Evolutionary conservation across 2,329 filamentous ascomycete species (phyloP).

Genomic region (Dothiorella sarmentorum): DNA sequence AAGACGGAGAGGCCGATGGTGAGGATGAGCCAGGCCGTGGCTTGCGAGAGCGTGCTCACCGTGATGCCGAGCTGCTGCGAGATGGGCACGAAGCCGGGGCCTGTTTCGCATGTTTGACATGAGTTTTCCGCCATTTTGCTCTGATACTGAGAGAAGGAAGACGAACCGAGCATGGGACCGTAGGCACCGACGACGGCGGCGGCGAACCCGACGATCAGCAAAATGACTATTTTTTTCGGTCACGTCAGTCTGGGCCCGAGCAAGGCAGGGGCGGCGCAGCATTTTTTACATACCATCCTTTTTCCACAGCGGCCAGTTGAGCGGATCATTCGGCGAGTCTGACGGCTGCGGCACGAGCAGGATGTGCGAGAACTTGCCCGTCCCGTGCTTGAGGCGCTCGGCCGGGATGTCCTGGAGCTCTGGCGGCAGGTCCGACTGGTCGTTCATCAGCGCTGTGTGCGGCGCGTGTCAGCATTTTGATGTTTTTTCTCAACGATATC

Average conservation of each 20-base stretch:
- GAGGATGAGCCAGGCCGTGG: conserved; percentile 50
- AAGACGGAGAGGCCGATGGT: conserved; percentile 49
- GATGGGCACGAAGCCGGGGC: conserved; percentile 49
- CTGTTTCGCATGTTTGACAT: too few relatives aligned
- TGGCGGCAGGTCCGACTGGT: conserved; percentile 46
- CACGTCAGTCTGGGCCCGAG: too few relatives aligned
- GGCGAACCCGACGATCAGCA: conserved; percentile 51
- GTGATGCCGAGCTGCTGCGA: conserved; percentile 43
- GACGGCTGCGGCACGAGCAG: conserved; percentile 44
- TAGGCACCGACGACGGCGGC: conserved; percentile 51
- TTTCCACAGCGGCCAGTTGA: conserved; percentile 74
- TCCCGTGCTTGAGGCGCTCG: conserved; percentile 35
- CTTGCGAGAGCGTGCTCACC: conserved; percentile 43
- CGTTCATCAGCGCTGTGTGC: conserved; percentile 43
- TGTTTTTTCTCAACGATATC: too few relatives aligned
- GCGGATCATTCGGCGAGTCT: conserved; percentile 49
- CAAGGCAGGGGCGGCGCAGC: not conserved
- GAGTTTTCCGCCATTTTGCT: too few relatives aligned
- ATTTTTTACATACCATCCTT: conserved; percentile 62
- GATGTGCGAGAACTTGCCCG: conserved; percentile 28
- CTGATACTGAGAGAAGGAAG: too few relatives aligned
- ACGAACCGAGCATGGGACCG: conserved; percentile 45
- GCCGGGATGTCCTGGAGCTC: conserved; percentile 45
- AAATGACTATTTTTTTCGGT: conserved; percentile 53
- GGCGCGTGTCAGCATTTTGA: too few relatives aligned